Evolutionary conservation across 306 rosid species (phyloP).

Genomic region (Vigna angularis): DNA sequence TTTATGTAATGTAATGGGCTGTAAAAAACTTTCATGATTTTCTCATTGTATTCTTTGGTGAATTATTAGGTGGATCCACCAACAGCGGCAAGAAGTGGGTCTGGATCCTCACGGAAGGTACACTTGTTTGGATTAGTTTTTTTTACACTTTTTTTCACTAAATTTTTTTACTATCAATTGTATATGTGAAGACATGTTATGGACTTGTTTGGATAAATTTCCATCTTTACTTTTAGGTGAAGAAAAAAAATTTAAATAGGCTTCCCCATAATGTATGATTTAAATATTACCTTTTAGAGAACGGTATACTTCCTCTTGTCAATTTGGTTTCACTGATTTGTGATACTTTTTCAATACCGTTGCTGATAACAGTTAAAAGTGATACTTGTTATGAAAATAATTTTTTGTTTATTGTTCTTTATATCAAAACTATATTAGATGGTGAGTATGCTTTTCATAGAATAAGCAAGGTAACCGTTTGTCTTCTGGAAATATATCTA

Average conservation of each 20-base stretch:
- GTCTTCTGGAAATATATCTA: background rate
- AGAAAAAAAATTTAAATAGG: too few relatives aligned
- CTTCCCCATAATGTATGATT: too few relatives aligned
- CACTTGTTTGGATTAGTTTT: conserved; percentile 37
- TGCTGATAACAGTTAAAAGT: background rate
- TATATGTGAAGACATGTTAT: background rate
- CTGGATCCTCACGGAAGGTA: conserved; percentile 95
- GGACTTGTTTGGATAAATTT: too few relatives aligned
- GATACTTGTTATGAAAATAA: background rate
- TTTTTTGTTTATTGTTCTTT: conserved; percentile 17
- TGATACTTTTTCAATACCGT: background rate
- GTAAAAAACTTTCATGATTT: conserved; percentile 28
- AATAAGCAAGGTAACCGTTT: background rate
- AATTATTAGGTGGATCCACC: conserved; percentile 84
- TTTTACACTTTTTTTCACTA: conserved; percentile 31
- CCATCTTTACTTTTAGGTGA: too few relatives aligned
- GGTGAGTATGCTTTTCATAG: background rate
- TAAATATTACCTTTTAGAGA: too few relatives aligned
- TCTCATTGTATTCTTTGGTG: conserved; percentile 22
- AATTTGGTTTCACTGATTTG: background rate
- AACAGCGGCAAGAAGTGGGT: conserved; percentile 72
- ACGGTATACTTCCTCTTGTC: background rate
- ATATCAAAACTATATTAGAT: conserved; percentile 14
- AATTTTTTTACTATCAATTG: conserved; percentile 15
- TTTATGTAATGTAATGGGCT: conserved; percentile 33